These are phyloP conservation scores for Tetracladium maxilliforme DNA, from an alignment of 2,329 filamentous ascomycete species.

Conservation along the genomic window DNA sequence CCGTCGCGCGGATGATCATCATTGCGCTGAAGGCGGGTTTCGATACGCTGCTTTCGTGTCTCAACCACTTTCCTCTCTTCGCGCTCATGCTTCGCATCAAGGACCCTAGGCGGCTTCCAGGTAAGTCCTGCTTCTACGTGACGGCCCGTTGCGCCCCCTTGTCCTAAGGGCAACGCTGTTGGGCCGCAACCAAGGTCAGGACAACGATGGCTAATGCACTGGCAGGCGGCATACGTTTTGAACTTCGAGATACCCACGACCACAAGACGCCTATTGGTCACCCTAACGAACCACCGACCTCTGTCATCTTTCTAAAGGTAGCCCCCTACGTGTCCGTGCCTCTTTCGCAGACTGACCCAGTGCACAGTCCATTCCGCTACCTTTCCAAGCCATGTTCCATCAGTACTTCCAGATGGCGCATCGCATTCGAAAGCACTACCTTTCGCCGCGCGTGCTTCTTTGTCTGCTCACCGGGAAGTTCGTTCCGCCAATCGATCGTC, in stretches of 20 bases:
- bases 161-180: too few species aligned
- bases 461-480: slow-evolving; percentile 84
- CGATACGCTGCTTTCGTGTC: slow-evolving; percentile 80
- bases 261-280: slow-evolving; percentile 25
- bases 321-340: not conserved
- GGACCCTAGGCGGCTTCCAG: slow-evolving; percentile 78
- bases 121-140: slow-evolving; percentile 33
- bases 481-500: slow-evolving; percentile 86
- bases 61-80: slow-evolving; percentile 97
- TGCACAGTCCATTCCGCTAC: slow-evolving; percentile 69
- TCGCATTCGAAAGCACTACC: slow-evolving; percentile 87
- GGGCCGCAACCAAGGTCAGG: too few species aligned
- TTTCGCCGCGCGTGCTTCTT: slow-evolving; percentile 75
- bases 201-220: not conserved
- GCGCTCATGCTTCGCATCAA: slow-evolving; percentile 93
- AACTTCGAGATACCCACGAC: slow-evolving; percentile 61
- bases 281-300: slow-evolving; percentile 53
- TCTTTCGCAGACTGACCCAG: slow-evolving; percentile 2
- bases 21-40: slow-evolving; percentile 84
- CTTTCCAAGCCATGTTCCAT: slow-evolving; percentile 87
- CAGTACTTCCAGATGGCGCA: slow-evolving; percentile 93
- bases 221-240: slow-evolving; percentile 71
- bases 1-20: slow-evolving; percentile 84
- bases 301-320: slow-evolving; percentile 79
- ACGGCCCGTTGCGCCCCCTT: too few species aligned